Percentiles rank a stretch among this genome's conserved stretches.
phyloP scores from a whole-genome alignment of 2,329 filamentous ascomycete genomes.

The Fusarium pilosicola region DNA sequence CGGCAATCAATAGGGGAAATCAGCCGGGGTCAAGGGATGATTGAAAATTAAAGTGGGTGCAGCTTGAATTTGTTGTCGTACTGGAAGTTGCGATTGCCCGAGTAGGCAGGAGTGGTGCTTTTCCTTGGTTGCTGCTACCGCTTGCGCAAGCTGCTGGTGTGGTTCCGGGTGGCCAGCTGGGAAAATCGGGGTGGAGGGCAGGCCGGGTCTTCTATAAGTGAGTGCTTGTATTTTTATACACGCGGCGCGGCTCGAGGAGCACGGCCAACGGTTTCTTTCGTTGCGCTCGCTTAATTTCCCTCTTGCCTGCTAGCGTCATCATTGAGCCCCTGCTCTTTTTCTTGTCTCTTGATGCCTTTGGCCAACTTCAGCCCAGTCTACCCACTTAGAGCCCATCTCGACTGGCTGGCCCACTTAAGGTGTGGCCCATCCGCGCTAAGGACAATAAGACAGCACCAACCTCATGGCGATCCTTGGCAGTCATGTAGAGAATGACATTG shows the following conservation, averaged over 20 bases:
- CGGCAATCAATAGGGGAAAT: constrained; percentile 9
- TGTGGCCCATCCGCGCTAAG: constrained; percentile 23
- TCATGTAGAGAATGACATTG: not conserved
- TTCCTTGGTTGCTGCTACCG: constrained; percentile 39
- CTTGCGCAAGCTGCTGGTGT: constrained; percentile 39
- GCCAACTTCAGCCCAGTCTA: constrained; percentile 29
- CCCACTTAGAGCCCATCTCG: constrained; percentile 29
- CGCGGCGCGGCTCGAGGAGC: constrained; percentile 45
- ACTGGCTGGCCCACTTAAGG: constrained; percentile 24
- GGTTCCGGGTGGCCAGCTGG: constrained; percentile 45
- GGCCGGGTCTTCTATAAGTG: constrained; percentile 57
- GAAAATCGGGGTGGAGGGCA: constrained; percentile 56
- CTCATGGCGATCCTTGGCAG: constrained; percentile 35
- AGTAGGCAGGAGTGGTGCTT: constrained; percentile 29
- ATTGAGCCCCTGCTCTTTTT: constrained; percentile 35
- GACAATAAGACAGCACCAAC: constrained; percentile 27
- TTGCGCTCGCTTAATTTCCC: constrained; percentile 52
- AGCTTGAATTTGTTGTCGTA: constrained; percentile 18
- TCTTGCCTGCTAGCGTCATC: constrained; percentile 49
- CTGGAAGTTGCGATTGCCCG: constrained; percentile 28
- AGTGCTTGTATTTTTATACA: constrained; percentile 59
- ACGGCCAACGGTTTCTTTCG: constrained; percentile 50
- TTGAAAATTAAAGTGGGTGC: constrained; percentile 31
- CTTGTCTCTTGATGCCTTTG: constrained; percentile 31
- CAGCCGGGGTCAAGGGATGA: constrained; percentile 13